A percentile compares a stretch with the other conserved stretches of the same genome.
phyloP scores from a whole-genome alignment of 192 early-diverging fungal genomes.

The Backusella parvicylindrica region DNA sequence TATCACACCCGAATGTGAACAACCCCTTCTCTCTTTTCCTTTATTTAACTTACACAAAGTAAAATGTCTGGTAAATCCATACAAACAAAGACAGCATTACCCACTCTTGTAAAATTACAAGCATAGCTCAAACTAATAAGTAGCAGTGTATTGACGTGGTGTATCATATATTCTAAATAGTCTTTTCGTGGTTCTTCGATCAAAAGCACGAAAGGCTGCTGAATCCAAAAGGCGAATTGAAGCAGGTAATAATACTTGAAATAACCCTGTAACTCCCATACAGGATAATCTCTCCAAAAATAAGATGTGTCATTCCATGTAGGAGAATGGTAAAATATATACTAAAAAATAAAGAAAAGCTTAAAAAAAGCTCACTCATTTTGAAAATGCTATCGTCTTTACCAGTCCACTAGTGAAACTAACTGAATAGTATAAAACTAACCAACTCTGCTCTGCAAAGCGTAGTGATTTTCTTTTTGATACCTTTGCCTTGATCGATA shows the following conservation, averaged over 20 bases:
- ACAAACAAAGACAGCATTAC: conserved; percentile 57
- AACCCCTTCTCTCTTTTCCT: not conserved
- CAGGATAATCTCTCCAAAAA: conserved; percentile 53
- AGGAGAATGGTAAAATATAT: conserved; percentile 56
- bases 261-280: conserved; percentile 31
- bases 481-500: conserved; percentile 25
- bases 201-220: conserved; percentile 53
- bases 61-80: conserved; percentile 66
- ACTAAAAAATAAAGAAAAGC: conserved; percentile 26
- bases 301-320: conserved; percentile 58
- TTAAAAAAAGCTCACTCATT: not conserved
- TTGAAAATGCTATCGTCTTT: conserved; percentile 7
- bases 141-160: conserved; percentile 56
- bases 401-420: conserved; percentile 56
- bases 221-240: conserved; percentile 56
- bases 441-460: conserved; percentile 73
- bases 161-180: conserved; percentile 48
- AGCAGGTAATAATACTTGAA: conserved; percentile 57
- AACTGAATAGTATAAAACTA: conserved; percentile 61
- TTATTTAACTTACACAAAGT: conserved; percentile 44
- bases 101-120: conserved; percentile 57
- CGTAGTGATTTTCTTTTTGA: conserved; percentile 39
- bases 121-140: conserved; percentile 53
- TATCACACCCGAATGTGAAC: not conserved
- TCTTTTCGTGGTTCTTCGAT: conserved; percentile 56